Evolutionary conservation across 2,329 filamentous ascomycete genomes (phyloP), one percentile per base, ranked within the genome.

Genomic region (Trichoderma gracile): DNA sequence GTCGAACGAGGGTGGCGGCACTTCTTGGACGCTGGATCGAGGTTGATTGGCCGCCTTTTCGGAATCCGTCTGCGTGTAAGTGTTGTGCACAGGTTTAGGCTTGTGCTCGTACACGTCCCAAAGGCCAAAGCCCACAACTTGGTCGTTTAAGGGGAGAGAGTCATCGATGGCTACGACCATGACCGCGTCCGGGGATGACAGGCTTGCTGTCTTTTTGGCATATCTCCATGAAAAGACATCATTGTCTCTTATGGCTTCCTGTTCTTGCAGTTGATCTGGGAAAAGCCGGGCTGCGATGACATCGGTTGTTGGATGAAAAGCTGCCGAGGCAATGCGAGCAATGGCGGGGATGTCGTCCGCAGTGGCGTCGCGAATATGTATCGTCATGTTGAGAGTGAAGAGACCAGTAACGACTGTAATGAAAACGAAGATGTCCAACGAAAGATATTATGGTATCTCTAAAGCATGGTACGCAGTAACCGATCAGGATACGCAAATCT

Each of bases 311-410:
- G 66, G 67, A 57, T 69, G 47, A 62, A 74, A 75, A 10, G 71
- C 71, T 21, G 66, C 67, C 10, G 21, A 38, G 46, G 65, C 69
- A 54, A 75, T 66, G 40, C 62, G 59, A n/a, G 68, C 73, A 47
- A 74, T 69, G n/a, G 64, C 64, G 10, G 64, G 59, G n/a, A 67
- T 58, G 42, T 75, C 73, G 47, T 67, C 67, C 47, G 69, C 66
- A 15, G 63, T 69, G 27, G 73, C 71, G 21, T 56, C 67, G 19
- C 73, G 69, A 52, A 74, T 47, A 6, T 53, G 55, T 38, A 73
- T 66, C 14, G 72, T 58, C 72, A 74, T 74, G 2, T 65, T 43
- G 15, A 27, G 33, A 12, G 27, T 55, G 25, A 27, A 38, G 9
- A 38, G 23, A 46, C 15, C n/a, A 21, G 49, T 25, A 54, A 7